Evolutionary conservation across 306 rosid genomes (phyloP), one percentile per base, ranked within the genome.

Genomic region (Mimosa bimucronata): DNA sequence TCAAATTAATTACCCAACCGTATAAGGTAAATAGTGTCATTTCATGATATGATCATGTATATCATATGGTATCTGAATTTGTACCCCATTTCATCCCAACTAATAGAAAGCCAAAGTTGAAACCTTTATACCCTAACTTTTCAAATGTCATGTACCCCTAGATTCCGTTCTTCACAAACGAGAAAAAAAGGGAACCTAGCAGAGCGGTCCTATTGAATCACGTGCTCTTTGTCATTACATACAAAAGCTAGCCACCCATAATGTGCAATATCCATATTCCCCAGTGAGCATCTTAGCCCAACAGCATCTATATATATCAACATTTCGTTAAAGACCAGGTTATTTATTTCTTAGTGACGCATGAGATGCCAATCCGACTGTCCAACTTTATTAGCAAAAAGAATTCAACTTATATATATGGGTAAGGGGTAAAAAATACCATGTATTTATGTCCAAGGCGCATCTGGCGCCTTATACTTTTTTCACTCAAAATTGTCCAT

Each of bases 21-120:
- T 6, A 64, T 21, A 6, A 29, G 41, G 30, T 15, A 14, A 29
- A 30, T 15, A 30, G 16, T 62, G 18, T 28, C 68, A 6, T 23
- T 57, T 19, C 23, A 23, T 14, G 16, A 62, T 29, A 14, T 65
- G 28, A 29, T 29, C 48, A 23, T 45, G 10, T 58, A 31, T 42
- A 9, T 58, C 25, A 34, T 34, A 42, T 30, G 76, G 76, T 80
- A 74, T 67, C 80, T 41, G 52, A 55, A 75, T 55, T 29, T 40
- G 15, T 38, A 16, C 66, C 46, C 62, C 52, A 9, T 52, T n/a
- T 10, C 15, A 30, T 29, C 18, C 23, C 34, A 57, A 46, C 7
- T 12, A 12, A 55, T 75, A 4, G 34, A 1, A 23, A 37, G 18
- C 30, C 34, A 50, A 50, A 58, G 31, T 34, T 34, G 46, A 23